Base-by-base conservation (phyloP, 371 early-diverging fungal genomes). In the Mucor piriformis region DNA sequence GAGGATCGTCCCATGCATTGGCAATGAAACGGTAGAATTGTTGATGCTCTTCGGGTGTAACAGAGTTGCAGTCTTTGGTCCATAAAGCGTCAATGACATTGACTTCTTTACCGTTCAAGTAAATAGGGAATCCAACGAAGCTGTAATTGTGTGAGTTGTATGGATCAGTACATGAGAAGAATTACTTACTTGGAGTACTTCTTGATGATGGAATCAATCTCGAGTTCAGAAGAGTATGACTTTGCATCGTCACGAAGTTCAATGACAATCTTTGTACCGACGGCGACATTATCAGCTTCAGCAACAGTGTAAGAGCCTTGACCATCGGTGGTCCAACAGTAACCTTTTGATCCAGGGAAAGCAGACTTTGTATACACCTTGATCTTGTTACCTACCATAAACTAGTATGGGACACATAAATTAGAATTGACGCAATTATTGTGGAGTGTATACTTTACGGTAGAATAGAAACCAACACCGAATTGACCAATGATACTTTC, bases 401-500 rank as follows among this genome's bases (percentile, higher is more conserved):
- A 93, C 77, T 84, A 18, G 3, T n/a, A 18, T 21, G 5, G 6
- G n/a, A 42, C 4, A n/a, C 3, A 42, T 18, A 46, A 47, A 25
- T 3, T 20, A 16, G n/a, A n/a, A n/a, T n/a, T n/a, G n/a, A n/a
- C n/a, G n/a, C n/a, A n/a, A 40, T 8, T 40, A n/a, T 7, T 8
- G 40, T n/a, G n/a, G n/a, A n/a, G 3, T 8, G 6, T 43, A 43
- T 43, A 43, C 25, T 11, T 74, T 75, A 83, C 85, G 18, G 93
- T 90, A 40, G 90, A 92, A 64, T 93, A 91, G 69, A 93, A 92
- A 46, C 92, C 91, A 53, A 92, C 92, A 84, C 99, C 99, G 79
- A 99, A 99, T 81, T 99, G 99, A 49, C 99, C 99, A 77, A 99
- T 98, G 66, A 98, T 88, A 55, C 83, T 83, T 54, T 84, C 85